Conservation (phyloP, 1,139 yeast genomes). For the Protomyces macrosporus region DNA sequence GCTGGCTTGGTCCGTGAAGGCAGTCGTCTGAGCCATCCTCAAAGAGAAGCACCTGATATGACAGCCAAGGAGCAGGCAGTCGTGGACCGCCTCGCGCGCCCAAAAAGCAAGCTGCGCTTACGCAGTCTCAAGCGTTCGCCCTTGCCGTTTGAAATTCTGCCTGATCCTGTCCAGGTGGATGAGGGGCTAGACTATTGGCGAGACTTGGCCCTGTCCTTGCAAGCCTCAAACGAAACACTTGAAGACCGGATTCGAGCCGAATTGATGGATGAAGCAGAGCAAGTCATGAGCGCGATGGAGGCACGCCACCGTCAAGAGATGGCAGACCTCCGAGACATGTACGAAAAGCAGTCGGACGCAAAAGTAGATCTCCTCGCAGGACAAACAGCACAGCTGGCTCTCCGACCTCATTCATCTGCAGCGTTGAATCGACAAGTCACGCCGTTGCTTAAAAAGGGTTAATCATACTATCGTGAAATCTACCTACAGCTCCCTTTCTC, state of each 20-base stretch:
- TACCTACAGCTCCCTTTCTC: too few species aligned
- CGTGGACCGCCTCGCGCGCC: not conserved
- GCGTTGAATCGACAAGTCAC: too few species aligned
- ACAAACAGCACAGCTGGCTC: not conserved
- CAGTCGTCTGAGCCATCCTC: not conserved
- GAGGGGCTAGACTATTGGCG: not conserved
- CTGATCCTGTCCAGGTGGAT: not conserved
- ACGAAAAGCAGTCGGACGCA: not conserved
- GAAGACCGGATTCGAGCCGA: not conserved
- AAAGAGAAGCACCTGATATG: not conserved
- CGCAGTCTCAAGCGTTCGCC: too few species aligned
- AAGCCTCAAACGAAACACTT: not conserved
- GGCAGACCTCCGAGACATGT: not conserved
- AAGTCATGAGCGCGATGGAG: not conserved
- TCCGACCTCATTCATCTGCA: not conserved
- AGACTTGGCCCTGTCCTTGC: not conserved
- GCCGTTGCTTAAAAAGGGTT: too few species aligned
- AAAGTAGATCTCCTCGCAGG: not conserved
- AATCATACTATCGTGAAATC: too few species aligned
- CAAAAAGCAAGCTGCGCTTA: not conserved
- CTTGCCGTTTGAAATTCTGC: not conserved
- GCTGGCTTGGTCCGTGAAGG: slow-evolving; percentile 30
- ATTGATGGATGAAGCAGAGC: not conserved
- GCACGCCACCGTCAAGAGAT: not conserved
- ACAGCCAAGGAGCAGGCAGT: not conserved